Evolutionary conservation across 371 early-diverging fungal genomes (phyloP).

Genomic region (Actinomortierella ambigua): DNA sequence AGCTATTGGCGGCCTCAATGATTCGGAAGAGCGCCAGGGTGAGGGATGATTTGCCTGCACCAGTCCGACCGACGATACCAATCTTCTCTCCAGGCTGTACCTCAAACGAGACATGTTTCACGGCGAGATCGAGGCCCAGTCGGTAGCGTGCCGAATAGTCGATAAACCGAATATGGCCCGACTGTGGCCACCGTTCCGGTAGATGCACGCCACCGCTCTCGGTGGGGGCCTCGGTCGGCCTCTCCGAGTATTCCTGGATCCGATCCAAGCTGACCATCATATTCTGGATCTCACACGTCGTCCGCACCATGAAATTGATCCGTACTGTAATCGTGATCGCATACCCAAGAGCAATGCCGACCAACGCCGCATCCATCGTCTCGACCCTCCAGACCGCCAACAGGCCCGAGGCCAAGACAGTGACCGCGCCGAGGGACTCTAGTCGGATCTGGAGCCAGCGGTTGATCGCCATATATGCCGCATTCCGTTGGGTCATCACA

Average conservation of each 20-base stretch:
- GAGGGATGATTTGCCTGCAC: constrained; percentile 90
- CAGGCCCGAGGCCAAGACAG: constrained; percentile 68
- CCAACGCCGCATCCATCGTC: constrained; percentile 49
- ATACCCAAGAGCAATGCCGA: constrained; percentile 68
- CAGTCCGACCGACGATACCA: constrained; percentile 92
- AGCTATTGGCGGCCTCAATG: constrained; percentile 76
- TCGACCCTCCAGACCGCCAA: constrained; percentile 60
- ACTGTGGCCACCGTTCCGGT: constrained; percentile 74
- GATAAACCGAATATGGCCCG: constrained; percentile 64
- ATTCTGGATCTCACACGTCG: constrained; percentile 59
- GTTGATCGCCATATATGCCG: constrained; percentile 2
- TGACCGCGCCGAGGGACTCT: constrained; percentile 65
- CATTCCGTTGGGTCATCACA: constrained; percentile 1
- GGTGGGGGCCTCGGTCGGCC: constrained; percentile 79
- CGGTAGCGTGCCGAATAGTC: constrained; percentile 70
- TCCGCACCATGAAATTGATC: constrained; percentile 67
- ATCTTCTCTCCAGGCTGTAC: constrained; percentile 77
- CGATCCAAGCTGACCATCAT: constrained; percentile 88
- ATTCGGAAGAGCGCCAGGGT: constrained; percentile 91
- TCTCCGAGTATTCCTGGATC: constrained; percentile 82
- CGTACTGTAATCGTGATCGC: constrained; percentile 62
- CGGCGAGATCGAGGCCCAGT: constrained; percentile 63
- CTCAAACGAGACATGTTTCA: constrained; percentile 65
- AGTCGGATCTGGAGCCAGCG: constrained; percentile 69
- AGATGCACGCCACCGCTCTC: constrained; percentile 66